These are phyloP conservation scores for Metschnikowia santaceciliae DNA, from an alignment of 805 yeast species.

Conservation along the genomic window DNA sequence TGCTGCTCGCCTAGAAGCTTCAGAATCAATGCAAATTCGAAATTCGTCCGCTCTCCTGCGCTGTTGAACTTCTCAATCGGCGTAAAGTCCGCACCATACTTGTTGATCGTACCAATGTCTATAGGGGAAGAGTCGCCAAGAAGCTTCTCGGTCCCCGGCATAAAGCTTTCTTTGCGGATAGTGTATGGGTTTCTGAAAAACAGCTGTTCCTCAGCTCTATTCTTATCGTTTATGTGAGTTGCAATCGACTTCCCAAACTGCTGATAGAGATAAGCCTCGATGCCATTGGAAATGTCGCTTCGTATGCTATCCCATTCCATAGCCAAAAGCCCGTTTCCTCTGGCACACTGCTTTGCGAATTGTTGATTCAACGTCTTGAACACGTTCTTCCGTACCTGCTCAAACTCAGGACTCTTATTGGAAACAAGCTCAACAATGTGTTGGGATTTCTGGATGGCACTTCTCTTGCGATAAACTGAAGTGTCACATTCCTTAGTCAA, in stretches of 20 bases:
- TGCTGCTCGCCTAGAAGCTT: slow-evolving; percentile 13
- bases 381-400: slow-evolving; percentile 23
- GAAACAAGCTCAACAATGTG: slow-evolving; percentile 29
- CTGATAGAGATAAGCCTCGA: slow-evolving; percentile 34
- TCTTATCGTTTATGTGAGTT: slow-evolving; percentile 8
- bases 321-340: slow-evolving; percentile 33
- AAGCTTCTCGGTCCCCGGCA: slow-evolving; percentile 8
- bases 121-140: slow-evolving; percentile 17
- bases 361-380: slow-evolving; percentile 30
- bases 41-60: slow-evolving; percentile 29
- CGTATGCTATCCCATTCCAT: slow-evolving; percentile 44
- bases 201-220: slow-evolving; percentile 13
- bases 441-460: slow-evolving; percentile 21
- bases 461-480: slow-evolving; percentile 20
- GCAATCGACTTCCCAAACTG: slow-evolving; percentile 27
- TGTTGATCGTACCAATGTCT: slow-evolving; percentile 13
- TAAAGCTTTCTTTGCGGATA: slow-evolving; percentile 8
- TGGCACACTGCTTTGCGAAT: slow-evolving; percentile 35
- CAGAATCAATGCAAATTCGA: slow-evolving; percentile 22
- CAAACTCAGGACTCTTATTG: slow-evolving; percentile 25
- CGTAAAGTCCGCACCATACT: slow-evolving; percentile 23
- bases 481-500: slow-evolving; percentile 15
- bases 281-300: slow-evolving; percentile 33
- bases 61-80: slow-evolving; percentile 34
- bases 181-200: slow-evolving; percentile 13